Evolutionary conservation across 2,329 filamentous ascomycete species (phyloP), one percentile per base, ranked within the genome.

Genomic region (Chalara sp.): DNA sequence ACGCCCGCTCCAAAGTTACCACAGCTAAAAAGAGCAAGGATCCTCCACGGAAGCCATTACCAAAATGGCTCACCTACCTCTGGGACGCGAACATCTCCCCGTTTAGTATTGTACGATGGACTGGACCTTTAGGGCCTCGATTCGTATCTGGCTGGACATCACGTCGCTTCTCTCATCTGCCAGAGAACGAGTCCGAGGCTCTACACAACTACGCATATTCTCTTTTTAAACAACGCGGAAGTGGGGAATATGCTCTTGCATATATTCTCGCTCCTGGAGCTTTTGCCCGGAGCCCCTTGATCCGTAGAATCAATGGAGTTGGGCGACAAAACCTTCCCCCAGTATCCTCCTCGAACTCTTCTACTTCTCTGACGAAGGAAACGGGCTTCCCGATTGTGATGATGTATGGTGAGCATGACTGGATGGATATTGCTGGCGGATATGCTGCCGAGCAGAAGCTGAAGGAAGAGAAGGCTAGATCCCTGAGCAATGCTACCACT

Each of bases 81-180:
- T 99, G 93, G 93, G 93, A 99, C 59, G 87, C 90, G 59, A 99
- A 99, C 65, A 82, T 97, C 56, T 96, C 91, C 0, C 93, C 93
- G 6, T 99, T 99, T 68, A 92, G 85, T 58, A 74, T 99, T 46
- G 82, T 99, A 11, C 87, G 93, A 53, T 85, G 90, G 75, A 79
- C 89, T 1, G 93, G 93, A 1, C 93, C 93, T 0, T 73, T 99
- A 0, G 93, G 93, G 0, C 93, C 93, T 4, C 83, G 91, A 29
- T 82, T 99, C 35, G 89, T 96, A 1, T 96, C 90, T 0, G 91
- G 90, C 52, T 99, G 93, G 93, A 96, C 89, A 6, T 89, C 86
- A 12, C 83, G 93, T 21, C 84, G 93, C 35, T 99, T 99, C 72
- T 89, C 87, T 44, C 90, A 96, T 65, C 76, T 99, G 0, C 91